A percentile compares a stretch with the other conserved stretches of the same genome.
These are phyloP conservation scores for Alternaria novae-zelandiae DNA, from an alignment of 2,329 filamentous ascomycete genomes.

Conservation along the genomic window DNA sequence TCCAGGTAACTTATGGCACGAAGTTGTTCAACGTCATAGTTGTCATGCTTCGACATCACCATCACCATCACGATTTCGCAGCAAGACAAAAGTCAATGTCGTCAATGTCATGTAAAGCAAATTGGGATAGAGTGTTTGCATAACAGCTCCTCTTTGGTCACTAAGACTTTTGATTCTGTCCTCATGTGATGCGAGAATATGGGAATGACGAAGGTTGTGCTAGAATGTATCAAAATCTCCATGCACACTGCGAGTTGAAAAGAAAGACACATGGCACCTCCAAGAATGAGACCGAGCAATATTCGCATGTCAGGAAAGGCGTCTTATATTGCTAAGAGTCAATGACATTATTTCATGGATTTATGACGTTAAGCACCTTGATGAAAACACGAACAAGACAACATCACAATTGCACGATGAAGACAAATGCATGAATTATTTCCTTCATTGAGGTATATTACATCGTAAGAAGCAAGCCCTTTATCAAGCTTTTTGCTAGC, in stretches of 20 bases:
- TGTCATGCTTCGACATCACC: not conserved
- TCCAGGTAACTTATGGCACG: not conserved
- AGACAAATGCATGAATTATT: slow-evolving; percentile 9
- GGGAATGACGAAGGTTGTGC: not conserved
- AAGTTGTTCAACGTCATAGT: not conserved
- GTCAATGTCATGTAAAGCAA: not conserved
- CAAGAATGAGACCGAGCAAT: not conserved
- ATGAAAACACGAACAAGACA: not conserved
- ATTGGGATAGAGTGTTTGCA: not conserved
- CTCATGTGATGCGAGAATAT: not conserved
- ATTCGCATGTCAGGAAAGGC: not conserved
- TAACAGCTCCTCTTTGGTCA: not conserved
- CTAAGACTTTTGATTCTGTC: not conserved
- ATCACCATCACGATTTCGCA: not conserved
- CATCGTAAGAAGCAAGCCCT: slow-evolving; percentile 34
- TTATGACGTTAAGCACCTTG: accelerated
- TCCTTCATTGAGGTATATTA: slow-evolving; percentile 32
- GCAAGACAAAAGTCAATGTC: not conserved
- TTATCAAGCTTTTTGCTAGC: slow-evolving; percentile 25
- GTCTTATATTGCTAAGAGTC: too few relatives aligned
- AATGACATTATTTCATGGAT: not conserved
- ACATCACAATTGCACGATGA: not conserved
- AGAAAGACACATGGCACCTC: not conserved
- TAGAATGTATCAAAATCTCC: not conserved
- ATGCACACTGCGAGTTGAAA: not conserved